These are phyloP conservation scores for Coemansia sp. DNA, from an alignment of 192 early-diverging fungal genomes.

Conservation along the genomic window DNA sequence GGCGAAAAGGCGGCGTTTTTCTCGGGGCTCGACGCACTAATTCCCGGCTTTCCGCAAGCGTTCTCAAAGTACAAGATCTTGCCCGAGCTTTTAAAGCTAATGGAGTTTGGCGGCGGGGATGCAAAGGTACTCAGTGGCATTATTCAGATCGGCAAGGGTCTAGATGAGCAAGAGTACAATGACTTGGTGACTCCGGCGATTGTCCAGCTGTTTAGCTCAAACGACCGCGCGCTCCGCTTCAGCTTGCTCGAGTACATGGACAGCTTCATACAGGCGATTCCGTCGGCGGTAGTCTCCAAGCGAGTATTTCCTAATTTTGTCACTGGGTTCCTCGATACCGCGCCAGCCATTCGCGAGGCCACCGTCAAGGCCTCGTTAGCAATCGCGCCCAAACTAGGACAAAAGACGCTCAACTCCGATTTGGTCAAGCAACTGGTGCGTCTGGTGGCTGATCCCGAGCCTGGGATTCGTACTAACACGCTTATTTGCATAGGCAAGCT, in stretches of 20 bases:
- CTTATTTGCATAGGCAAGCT: slow-evolving; percentile 96
- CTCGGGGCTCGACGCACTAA: slow-evolving; percentile 70
- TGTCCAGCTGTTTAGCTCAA: slow-evolving; percentile 83
- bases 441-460: slow-evolving; percentile 86
- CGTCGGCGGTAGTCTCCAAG: slow-evolving; percentile 69
- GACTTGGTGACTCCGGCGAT: slow-evolving; percentile 70
- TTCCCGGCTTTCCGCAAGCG: slow-evolving; percentile 78
- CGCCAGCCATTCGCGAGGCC: slow-evolving; percentile 88
- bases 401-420: slow-evolving; percentile 67
- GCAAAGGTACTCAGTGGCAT: slow-evolving; percentile 77
- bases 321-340: slow-evolving; percentile 85
- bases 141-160: slow-evolving; percentile 76
- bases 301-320: slow-evolving; percentile 89
- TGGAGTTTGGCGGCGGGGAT: slow-evolving; percentile 78
- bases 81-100: slow-evolving; percentile 83
- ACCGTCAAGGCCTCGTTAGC: slow-evolving; percentile 84
- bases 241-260: slow-evolving; percentile 82
- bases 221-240: slow-evolving; percentile 85
- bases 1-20: slow-evolving; percentile 84
- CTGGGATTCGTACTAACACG: slow-evolving; percentile 96
- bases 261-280: slow-evolving; percentile 70
- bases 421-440: slow-evolving; percentile 86
- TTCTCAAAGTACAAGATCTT: slow-evolving; percentile 93
- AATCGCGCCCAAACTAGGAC: slow-evolving; percentile 67
- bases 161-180: slow-evolving; percentile 78